Evolutionary conservation across 2,329 filamentous ascomycete species (phyloP).

Genomic region (Apiospora hydei): DNA sequence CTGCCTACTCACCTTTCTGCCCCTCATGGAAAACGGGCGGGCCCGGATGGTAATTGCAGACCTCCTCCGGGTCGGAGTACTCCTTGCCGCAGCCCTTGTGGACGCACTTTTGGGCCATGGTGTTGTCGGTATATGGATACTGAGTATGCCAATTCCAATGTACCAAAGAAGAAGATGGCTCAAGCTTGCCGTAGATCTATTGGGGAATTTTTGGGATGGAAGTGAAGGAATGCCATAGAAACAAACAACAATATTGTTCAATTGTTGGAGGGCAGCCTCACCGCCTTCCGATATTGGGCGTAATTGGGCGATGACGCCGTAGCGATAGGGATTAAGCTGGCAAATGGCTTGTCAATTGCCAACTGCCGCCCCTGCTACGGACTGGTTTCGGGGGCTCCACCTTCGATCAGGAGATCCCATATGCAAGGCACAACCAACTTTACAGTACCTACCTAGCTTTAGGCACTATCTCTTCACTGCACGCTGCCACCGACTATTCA

Average conservation of each 20-base stretch:
- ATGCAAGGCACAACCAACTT: background rate
- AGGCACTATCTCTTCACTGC: background rate
- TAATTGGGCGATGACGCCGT: constrained; percentile 5
- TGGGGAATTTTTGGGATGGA: background rate
- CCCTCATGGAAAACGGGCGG: constrained; percentile 97
- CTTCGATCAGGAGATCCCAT: background rate
- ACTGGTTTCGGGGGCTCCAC: constrained; percentile 1
- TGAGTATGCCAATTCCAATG: background rate
- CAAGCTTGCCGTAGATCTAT: background rate
- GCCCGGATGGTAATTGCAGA: constrained; percentile 91
- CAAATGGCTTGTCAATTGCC: background rate
- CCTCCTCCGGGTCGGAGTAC: constrained; percentile 82
- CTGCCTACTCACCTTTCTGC: constrained; percentile 86
- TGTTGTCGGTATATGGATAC: background rate
- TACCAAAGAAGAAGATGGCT: background rate
- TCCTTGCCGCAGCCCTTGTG: constrained; percentile 94
- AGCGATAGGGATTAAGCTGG: constrained; percentile 6
- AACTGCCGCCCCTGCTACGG: background rate
- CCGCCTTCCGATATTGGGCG: background rate
- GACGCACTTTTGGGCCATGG: constrained; percentile 87
- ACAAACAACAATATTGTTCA: background rate
- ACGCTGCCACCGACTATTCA: no score
- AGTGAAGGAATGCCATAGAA: constrained; percentile 16
- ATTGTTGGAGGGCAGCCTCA: constrained; percentile 19
- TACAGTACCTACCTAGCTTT: background rate